Conservation (phyloP, 257 asterid genomes). For the Osmanthus fragrans region DNA sequence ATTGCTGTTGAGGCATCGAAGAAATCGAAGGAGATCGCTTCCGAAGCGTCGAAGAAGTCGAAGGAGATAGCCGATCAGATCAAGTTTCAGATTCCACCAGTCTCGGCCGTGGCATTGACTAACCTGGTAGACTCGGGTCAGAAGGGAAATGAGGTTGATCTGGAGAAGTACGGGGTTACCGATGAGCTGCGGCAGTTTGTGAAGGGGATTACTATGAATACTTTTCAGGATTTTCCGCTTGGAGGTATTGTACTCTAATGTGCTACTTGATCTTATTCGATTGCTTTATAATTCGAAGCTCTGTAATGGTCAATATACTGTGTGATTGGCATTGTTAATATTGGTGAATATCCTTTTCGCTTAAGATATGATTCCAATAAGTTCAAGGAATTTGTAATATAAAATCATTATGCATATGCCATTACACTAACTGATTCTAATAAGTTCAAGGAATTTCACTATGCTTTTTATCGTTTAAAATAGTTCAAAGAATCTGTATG, state of each 20-base stretch:
- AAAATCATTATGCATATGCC: too few relatives aligned
- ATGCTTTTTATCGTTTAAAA: neutral
- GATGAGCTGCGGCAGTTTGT: constrained; percentile 82
- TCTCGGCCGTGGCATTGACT: constrained; percentile 44
- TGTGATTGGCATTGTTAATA: neutral
- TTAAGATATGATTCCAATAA: too few relatives aligned
- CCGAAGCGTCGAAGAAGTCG: constrained; percentile 49
- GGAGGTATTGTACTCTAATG: constrained; percentile 37
- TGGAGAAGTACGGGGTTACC: constrained; percentile 71
- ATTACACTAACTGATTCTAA: too few relatives aligned
- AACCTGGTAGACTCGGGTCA: constrained; percentile 53
- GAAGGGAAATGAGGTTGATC: constrained; percentile 47
- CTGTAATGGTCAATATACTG: neutral
- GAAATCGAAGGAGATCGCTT: constrained; percentile 51
- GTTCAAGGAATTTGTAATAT: too few relatives aligned
- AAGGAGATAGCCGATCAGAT: constrained; percentile 72
- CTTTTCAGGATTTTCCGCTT: constrained; percentile 81
- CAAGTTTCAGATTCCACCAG: constrained; percentile 78
- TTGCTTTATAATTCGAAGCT: neutral
- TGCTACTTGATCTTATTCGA: too few relatives aligned
- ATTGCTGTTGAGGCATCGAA: constrained; percentile 65
- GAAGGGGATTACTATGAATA: constrained; percentile 56
- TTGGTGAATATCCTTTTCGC: neutral
- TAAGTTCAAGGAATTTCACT: too few relatives aligned
- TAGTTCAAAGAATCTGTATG: neutral